Evolutionary conservation across 305 asterid species (phyloP).

Genomic region (Plantago coronopus): DNA sequence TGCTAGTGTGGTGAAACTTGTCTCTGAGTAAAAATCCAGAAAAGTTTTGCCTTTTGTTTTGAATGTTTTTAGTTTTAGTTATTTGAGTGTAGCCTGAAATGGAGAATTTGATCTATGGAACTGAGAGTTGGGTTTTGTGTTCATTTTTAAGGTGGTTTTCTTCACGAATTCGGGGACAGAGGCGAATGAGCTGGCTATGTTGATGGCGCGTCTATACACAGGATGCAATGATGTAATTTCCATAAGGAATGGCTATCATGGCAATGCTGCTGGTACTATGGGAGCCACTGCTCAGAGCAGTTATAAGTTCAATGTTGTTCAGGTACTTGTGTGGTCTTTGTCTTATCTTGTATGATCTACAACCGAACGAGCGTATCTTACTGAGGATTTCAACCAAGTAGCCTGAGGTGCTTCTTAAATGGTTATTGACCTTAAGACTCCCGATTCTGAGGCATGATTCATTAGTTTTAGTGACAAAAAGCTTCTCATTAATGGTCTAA

Average conservation of each 20-base stretch:
- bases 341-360: too few relatives aligned
- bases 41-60: too few relatives aligned
- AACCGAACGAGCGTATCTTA: too few relatives aligned
- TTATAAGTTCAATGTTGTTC: slow-evolving; percentile 78
- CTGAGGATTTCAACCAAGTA: too few relatives aligned
- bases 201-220: slow-evolving; percentile 68
- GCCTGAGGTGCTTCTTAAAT: too few relatives aligned
- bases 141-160: slow-evolving; percentile 54
- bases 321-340: slow-evolving; percentile 32
- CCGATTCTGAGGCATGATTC: neutral
- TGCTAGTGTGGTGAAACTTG: too few relatives aligned
- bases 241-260: slow-evolving; percentile 81
- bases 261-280: slow-evolving; percentile 82
- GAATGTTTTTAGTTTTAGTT: too few relatives aligned
- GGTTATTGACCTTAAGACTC: neutral
- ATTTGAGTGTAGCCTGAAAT: too few relatives aligned
- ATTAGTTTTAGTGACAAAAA: too few relatives aligned
- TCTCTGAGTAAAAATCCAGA: too few relatives aligned
- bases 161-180: slow-evolving; percentile 89
- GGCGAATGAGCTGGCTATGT: slow-evolving; percentile 78
- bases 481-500: too few relatives aligned
- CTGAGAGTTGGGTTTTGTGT: neutral
- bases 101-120: neutral
- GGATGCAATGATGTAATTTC: slow-evolving; percentile 70
- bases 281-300: slow-evolving; percentile 72